A percentile compares a stretch with the other conserved stretches of the same genome.
These are phyloP conservation scores for Linnemannia elongata DNA, from an alignment of 192 early-diverging fungal genomes.

Conservation along the genomic window DNA sequence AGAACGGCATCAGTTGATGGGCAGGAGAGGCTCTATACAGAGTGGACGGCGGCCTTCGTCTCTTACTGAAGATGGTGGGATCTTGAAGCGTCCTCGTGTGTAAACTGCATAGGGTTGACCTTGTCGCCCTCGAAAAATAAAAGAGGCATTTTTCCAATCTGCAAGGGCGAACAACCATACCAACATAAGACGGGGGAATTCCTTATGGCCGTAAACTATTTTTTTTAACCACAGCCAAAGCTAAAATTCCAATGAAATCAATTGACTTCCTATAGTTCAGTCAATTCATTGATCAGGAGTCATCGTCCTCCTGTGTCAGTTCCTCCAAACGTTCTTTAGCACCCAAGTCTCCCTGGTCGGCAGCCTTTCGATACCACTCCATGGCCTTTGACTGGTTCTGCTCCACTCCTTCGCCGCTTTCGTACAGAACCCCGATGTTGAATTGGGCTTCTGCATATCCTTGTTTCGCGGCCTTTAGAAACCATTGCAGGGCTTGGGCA, in stretches of 20 bases:
- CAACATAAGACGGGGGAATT: too few species aligned
- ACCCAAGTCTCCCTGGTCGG: not conserved
- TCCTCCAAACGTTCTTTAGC: not conserved
- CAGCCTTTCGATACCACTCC: not conserved
- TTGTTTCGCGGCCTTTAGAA: not conserved
- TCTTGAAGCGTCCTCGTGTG: conserved; percentile 34
- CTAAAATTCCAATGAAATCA: too few species aligned
- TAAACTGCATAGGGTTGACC: not conserved
- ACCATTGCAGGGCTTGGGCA: not conserved
- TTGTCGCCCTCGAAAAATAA: too few species aligned
- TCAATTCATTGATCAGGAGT: too few species aligned
- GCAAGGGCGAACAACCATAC: too few species aligned
- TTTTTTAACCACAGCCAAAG: too few species aligned
- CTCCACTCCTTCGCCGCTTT: not conserved
- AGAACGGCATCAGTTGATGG: conserved; percentile 22
- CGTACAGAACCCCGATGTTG: not conserved
- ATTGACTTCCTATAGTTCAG: too few species aligned
- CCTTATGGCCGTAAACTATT: too few species aligned
- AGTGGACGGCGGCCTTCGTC: conserved; percentile 24
- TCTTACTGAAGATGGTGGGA: conserved; percentile 33
- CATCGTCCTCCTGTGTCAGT: too few species aligned
- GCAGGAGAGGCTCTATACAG: not conserved
- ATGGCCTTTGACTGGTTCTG: not conserved
- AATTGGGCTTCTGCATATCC: not conserved
- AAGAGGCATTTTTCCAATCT: too few species aligned